phyloP scores from a whole-genome alignment of 345 rosid genomes.

The Brassica juncea region DNA sequence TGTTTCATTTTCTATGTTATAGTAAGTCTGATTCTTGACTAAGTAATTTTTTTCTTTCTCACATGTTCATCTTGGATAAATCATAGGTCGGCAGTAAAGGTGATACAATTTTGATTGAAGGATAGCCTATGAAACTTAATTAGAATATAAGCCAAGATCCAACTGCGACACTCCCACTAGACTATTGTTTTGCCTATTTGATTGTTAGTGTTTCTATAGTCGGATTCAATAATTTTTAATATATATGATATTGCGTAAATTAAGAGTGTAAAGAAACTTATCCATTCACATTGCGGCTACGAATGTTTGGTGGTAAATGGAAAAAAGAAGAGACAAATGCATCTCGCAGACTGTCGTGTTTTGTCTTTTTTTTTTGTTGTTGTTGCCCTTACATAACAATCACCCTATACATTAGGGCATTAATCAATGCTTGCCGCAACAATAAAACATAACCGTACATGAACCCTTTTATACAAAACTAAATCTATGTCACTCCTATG shows the following conservation, averaged over 20 bases:
- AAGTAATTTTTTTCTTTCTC: not conserved
- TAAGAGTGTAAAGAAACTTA: slow-evolving; percentile 32
- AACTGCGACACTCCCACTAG: not conserved
- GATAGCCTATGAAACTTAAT: not conserved
- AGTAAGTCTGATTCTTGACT: not conserved
- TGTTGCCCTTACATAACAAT: slow-evolving; percentile 28
- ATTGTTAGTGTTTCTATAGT: not conserved
- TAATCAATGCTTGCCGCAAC: not conserved
- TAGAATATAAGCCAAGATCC: slow-evolving; percentile 6
- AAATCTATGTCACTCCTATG: not conserved
- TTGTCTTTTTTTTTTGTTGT: slow-evolving; percentile 29
- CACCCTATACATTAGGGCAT: slow-evolving; percentile 34
- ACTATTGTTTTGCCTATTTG: slow-evolving; percentile 6
- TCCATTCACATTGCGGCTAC: slow-evolving; percentile 40
- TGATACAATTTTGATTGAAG: not conserved
- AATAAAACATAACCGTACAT: not conserved
- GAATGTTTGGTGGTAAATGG: slow-evolving; percentile 33
- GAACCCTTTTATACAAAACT: not conserved
- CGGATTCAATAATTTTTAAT: not conserved
- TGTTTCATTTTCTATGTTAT: not conserved
- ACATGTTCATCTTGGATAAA: slow-evolving; percentile 15
- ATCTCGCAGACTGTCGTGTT: slow-evolving; percentile 25
- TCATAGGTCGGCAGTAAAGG: not conserved
- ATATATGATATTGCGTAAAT: not conserved
- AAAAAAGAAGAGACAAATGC: slow-evolving; percentile 29